phyloP scores from a whole-genome alignment of 1,284 basidiomycete genomes.

The Coriolopsis trogii region DNA sequence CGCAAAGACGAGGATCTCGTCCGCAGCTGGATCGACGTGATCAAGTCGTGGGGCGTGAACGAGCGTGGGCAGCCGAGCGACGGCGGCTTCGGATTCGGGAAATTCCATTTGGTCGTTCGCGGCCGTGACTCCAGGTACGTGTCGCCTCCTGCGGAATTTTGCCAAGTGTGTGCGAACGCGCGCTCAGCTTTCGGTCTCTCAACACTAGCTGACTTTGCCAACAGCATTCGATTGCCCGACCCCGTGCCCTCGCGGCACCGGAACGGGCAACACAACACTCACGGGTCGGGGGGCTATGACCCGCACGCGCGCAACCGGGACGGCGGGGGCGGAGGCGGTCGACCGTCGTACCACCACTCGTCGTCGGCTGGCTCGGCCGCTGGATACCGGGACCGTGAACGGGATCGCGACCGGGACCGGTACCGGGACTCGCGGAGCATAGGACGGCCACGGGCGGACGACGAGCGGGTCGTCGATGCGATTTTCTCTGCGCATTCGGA shows the following conservation, averaged over 20 bases:
- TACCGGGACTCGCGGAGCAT: conserved; percentile 11
- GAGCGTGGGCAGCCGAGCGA: conserved; percentile 78
- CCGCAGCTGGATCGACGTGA: conserved; percentile 67
- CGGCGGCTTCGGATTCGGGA: conserved; percentile 78
- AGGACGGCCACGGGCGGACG: conserved; percentile 24
- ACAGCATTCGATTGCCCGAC: conserved; percentile 30
- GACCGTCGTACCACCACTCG: conserved; percentile 5
- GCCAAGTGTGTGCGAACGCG: too few species aligned
- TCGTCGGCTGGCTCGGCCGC: neutral
- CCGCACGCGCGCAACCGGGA: conserved; percentile 5
- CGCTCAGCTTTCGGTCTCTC: too few species aligned
- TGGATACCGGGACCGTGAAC: conserved; percentile 11
- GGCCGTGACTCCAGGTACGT: conserved; percentile 63
- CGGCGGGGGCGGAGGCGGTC: too few species aligned
- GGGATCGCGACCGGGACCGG: conserved; percentile 12
- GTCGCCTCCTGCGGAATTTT: neutral
- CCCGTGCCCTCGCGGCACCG: conserved; percentile 28
- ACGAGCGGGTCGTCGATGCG: conserved; percentile 62
- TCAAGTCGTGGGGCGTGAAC: conserved; percentile 80
- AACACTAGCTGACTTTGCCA: neutral
- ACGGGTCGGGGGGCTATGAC: neutral
- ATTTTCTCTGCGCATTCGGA: conserved; percentile 84
- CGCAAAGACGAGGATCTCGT: conserved; percentile 63
- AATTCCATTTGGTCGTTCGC: conserved; percentile 55
- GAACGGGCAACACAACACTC: conserved; percentile 11